Evolutionary conservation across 1,284 basidiomycete species (phyloP).

Genomic region (Tranzscheliella williamsii): DNA sequence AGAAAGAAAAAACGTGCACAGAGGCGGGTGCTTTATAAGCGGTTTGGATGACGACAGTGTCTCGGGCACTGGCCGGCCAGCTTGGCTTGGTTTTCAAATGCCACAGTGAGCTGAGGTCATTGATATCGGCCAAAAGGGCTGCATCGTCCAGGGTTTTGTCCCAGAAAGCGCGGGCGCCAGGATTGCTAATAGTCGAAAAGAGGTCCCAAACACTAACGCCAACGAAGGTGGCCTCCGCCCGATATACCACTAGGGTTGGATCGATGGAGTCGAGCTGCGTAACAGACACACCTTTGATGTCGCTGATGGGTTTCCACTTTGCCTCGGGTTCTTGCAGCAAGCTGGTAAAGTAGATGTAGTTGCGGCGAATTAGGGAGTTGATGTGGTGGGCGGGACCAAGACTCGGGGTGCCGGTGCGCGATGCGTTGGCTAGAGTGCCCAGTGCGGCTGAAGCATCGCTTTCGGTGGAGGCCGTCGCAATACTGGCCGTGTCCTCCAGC

Average conservation of each 20-base stretch:
- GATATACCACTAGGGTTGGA: slow-evolving; percentile 91
- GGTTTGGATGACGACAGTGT: slow-evolving; percentile 86
- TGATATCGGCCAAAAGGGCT: slow-evolving; percentile 76
- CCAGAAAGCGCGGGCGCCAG: slow-evolving; percentile 81
- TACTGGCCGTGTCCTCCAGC: slow-evolving; percentile 42
- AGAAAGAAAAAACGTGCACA: slow-evolving; percentile 94
- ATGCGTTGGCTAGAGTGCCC: slow-evolving; percentile 60
- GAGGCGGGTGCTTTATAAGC: slow-evolving; percentile 91
- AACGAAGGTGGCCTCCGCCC: slow-evolving; percentile 95
- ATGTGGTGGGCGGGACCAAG: slow-evolving; percentile 63
- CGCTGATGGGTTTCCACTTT: slow-evolving; percentile 87
- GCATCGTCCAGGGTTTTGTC: slow-evolving; percentile 88
- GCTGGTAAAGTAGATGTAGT: slow-evolving; percentile 96
- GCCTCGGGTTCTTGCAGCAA: slow-evolving; percentile 96
- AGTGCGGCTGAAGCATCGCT: slow-evolving; percentile 16
- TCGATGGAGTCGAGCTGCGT: slow-evolving; percentile 93
- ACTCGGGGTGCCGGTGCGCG: slow-evolving; percentile 66
- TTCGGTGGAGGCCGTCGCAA: slow-evolving; percentile 33
- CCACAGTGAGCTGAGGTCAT: slow-evolving; percentile 72
- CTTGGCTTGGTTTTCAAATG: slow-evolving; percentile 38
- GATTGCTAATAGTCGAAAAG: slow-evolving; percentile 82
- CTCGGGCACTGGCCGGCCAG: slow-evolving; percentile 69
- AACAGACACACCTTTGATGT: slow-evolving; percentile 79
- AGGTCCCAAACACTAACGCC: slow-evolving; percentile 95
- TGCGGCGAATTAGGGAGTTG: slow-evolving; percentile 79